Percentiles rank a stretch among this genome's conserved stretches.
Evolutionary conservation across 345 rosid species (phyloP).

Genomic region (Ailanthus altissimus): DNA sequence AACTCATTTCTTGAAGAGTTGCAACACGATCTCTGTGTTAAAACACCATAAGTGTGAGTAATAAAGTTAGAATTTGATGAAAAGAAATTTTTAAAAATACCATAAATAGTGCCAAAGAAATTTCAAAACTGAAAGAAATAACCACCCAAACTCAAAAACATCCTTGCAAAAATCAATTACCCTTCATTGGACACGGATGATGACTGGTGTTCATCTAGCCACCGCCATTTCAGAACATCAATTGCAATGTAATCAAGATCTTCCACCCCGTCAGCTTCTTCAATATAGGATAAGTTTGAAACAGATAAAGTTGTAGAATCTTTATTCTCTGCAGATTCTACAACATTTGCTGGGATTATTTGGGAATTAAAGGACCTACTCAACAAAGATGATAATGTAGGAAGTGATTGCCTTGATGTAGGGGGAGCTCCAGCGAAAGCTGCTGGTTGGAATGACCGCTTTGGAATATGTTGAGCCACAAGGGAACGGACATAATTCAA

Average conservation of each 20-base stretch:
- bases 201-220: slow-evolving; percentile 68
- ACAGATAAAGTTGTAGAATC: slow-evolving; percentile 55
- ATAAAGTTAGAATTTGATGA: slow-evolving; percentile 9
- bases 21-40: slow-evolving; percentile 55
- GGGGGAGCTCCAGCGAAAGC: slow-evolving; percentile 82
- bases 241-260: slow-evolving; percentile 67
- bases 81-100: slow-evolving; percentile 12
- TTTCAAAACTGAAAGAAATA: not conserved
- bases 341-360: slow-evolving; percentile 58
- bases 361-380: slow-evolving; percentile 89
- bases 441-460: slow-evolving; percentile 79
- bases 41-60: slow-evolving; percentile 11
- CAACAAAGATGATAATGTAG: slow-evolving; percentile 76
- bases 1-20: slow-evolving; percentile 69
- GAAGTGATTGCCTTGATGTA: slow-evolving; percentile 75
- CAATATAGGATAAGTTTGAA: slow-evolving; percentile 67
- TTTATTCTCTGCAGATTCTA: slow-evolving; percentile 69
- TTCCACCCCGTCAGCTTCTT: slow-evolving; percentile 59
- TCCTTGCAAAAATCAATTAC: slow-evolving; percentile 39
- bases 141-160: not conserved
- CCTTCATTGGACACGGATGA: slow-evolving; percentile 64
- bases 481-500: slow-evolving; percentile 93
- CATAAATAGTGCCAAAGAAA: slow-evolving; percentile 2
- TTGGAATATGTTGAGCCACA: slow-evolving; percentile 84
- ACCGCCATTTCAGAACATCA: slow-evolving; percentile 88